These are phyloP conservation scores for Moesziomyces globuligerus DNA, from an alignment of 1,284 basidiomycete genomes.

Conservation along the genomic window DNA sequence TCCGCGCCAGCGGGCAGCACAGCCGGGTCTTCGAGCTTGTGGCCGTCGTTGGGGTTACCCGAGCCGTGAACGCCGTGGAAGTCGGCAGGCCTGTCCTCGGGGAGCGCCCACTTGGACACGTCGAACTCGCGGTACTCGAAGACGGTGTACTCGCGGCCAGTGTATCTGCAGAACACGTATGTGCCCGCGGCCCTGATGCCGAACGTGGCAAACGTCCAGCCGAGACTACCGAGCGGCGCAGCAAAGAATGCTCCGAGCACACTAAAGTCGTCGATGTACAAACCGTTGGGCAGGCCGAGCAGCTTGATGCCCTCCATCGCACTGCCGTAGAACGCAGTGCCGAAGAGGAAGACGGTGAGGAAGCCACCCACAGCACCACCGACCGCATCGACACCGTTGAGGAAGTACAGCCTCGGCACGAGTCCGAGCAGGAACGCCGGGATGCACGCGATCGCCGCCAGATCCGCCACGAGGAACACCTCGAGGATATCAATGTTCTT, in stretches of 20 bases:
- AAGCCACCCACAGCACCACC: slow-evolving; percentile 66
- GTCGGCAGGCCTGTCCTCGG: slow-evolving; percentile 55
- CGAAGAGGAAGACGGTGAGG: slow-evolving; percentile 66
- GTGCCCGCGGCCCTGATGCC: slow-evolving; percentile 36
- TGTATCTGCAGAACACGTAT: slow-evolving; percentile 43
- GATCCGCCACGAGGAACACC: slow-evolving; percentile 66
- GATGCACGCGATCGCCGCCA: slow-evolving; percentile 63
- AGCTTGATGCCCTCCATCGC: slow-evolving; percentile 55
- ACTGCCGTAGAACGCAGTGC: slow-evolving; percentile 61
- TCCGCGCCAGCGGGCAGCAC: slow-evolving; percentile 7
- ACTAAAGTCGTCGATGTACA: slow-evolving; percentile 63
- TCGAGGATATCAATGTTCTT: slow-evolving; percentile 66
- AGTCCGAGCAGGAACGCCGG: slow-evolving; percentile 64
- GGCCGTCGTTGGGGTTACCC: slow-evolving; percentile 56
- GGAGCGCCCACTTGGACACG: slow-evolving; percentile 47
- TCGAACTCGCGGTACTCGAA: slow-evolving; percentile 53
- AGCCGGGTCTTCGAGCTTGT: slow-evolving; percentile 28
- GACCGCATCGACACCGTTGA: slow-evolving; percentile 65
- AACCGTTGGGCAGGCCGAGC: slow-evolving; percentile 60
- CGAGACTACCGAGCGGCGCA: slow-evolving; percentile 62
- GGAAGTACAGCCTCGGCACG: slow-evolving; percentile 57
- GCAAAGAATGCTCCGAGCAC: slow-evolving; percentile 66
- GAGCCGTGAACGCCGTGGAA: slow-evolving; percentile 46
- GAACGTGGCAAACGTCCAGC: slow-evolving; percentile 59
- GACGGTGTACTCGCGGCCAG: slow-evolving; percentile 42